Evolutionary conservation across 2,329 filamentous ascomycete species (phyloP), one percentile per base, ranked within the genome.

Genomic region (Elsinoe arachidis): DNA sequence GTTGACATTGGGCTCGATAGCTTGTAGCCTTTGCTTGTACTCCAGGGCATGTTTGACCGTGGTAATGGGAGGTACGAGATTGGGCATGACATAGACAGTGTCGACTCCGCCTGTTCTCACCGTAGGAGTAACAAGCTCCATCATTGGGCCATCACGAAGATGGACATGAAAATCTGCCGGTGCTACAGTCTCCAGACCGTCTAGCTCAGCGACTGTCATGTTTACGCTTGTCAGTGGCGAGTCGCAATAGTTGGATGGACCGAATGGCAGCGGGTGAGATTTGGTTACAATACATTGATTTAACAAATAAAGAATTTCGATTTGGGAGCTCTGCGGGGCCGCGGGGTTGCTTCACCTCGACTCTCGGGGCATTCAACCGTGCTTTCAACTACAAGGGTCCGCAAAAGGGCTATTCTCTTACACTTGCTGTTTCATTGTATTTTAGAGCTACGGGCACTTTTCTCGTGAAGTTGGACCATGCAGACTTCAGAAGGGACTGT

Each of bases 31-130:
- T 39, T 69, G 67, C 59, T 73, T 69, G 68, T 79, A 79, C 51
- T 72, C 70, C 37, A 78, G 68, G 21, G 73, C 74, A 64, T 74
- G 72, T 43, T 73, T 60, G 4, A 78, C 75, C 1, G 74, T 77
- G 0, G 76, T 78, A 60, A 79, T 70, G 1, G 76, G 76, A 11
- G 76, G 76, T 21, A 78, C 71, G 35, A 79, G 69, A 61, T 79
- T 79, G 12, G 76, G 76, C 76, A 79, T 79, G 33, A 80, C 77
- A 68, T 74, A 79, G 37, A 80, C 77, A 33, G 74, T 77, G 65
- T 79, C 76, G 60, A 77, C 76, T 60, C 77, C 78, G 59, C 78
- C 78, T 60, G 70, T 63, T 52, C 77, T 72, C 62, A 80, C 78
- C 19, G 74, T 78, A 3, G 75, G 75, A 33, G 74, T 74, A 55